Base-by-base conservation (phyloP, 164 flowering plant species). In the Tetracentron sinense region DNA sequence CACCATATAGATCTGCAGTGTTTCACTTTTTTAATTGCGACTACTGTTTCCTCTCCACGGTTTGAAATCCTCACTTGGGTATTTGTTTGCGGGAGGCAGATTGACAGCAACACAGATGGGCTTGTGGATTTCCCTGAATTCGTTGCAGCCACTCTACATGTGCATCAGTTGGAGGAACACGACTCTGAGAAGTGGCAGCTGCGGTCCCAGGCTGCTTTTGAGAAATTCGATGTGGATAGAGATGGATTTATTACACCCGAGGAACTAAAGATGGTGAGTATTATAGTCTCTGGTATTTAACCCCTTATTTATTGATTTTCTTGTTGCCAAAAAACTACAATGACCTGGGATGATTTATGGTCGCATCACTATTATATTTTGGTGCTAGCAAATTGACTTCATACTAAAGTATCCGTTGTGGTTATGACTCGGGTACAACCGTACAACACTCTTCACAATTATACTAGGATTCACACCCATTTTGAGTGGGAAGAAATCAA, bases 41-140 rank as follows among this genome's bases (percentile, higher is more conserved):
- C 5, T 20, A 29, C 11, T 15, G 31, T 42, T n/a, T n/a, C 12
- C 46, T 10, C 17, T 21, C 30, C 55, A 56, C 60, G 54, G 17
- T 12, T 38, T 28, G 38, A 46, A 46, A 10, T 52, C 23, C 31
- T 54, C 62, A 62, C 1, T 38, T 11, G 6, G 57, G 14, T 49
- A 6, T 42, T 46, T 15, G 21, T 62, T 69, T 68, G 42, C 53
- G 44, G 68, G 75, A 31, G 52, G 69, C 90, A 94, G 99, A 89
- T 94, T 33, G 99, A 94, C 77, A 78, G 89, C 83, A 94, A 94
- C 76, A 91, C 96, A 4, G 97, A 94, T 70, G 99, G 99, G 62
- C 82, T 89, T 54, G 93, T 94, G 50, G 99, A 94, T 75, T 94
- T 94, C 74, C 27, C 85, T 0, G 99, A 94, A 76, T 94, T 94